phyloP scores from a whole-genome alignment of 352 stramenopile genomes.

The Pseudoperonospora humuli region DNA sequence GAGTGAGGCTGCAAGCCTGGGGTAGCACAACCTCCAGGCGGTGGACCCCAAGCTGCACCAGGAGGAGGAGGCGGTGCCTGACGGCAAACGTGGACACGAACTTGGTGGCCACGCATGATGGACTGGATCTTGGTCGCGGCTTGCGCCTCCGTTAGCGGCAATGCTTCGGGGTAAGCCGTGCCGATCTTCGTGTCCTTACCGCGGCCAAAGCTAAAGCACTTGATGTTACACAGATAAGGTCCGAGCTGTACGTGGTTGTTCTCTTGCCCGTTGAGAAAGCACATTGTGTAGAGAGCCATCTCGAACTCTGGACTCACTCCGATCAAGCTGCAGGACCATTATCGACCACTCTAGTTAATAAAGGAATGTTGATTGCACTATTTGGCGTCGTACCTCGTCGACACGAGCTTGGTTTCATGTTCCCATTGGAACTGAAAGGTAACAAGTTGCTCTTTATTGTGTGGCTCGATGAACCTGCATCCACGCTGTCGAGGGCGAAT shows the following conservation, averaged over 20 bases:
- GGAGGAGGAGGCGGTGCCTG: slow-evolving; percentile 26
- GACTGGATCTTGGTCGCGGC: slow-evolving; percentile 73
- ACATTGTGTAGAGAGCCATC: slow-evolving; percentile 94
- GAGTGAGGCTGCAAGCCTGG: slow-evolving; percentile 11
- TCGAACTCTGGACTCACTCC: slow-evolving; percentile 94
- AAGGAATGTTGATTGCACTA: neutral
- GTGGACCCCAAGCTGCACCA: slow-evolving; percentile 31
- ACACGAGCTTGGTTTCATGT: slow-evolving; percentile 84
- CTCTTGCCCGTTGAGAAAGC: slow-evolving; percentile 88
- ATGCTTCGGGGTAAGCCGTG: slow-evolving; percentile 68
- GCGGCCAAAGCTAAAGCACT: slow-evolving; percentile 80
- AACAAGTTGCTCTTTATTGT: slow-evolving; percentile 89
- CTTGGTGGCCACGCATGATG: slow-evolving; percentile 39
- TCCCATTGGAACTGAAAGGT: slow-evolving; percentile 93
- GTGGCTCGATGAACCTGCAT: slow-evolving; percentile 51
- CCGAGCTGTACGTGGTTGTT: slow-evolving; percentile 82
- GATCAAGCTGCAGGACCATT: slow-evolving; percentile 63
- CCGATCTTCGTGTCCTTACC: slow-evolving; percentile 73
- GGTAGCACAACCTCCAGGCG: slow-evolving; percentile 23
- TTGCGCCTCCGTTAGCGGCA: slow-evolving; percentile 62
- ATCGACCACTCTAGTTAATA: neutral
- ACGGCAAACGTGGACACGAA: slow-evolving; percentile 26
- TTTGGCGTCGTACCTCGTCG: slow-evolving; percentile 54
- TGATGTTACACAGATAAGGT: slow-evolving; percentile 85
- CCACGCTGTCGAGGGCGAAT: slow-evolving; percentile 85